These are phyloP conservation scores for Acanthamoeba lugdunensis DNA, from an alignment of 208 protist species.

Conservation along the genomic window DNA sequence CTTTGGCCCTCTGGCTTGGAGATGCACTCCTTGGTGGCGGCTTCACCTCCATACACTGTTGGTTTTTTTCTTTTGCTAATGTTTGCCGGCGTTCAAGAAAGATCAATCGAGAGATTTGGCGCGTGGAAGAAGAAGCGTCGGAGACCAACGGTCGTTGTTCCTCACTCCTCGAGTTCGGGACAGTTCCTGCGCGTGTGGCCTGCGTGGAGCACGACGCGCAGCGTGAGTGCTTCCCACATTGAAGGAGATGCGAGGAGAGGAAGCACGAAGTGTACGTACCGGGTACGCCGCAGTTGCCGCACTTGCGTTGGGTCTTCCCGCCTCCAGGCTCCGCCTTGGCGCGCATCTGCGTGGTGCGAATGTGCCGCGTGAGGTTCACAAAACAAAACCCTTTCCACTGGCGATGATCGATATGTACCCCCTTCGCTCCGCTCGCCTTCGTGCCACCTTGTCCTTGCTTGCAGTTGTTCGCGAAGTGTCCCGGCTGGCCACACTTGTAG, in stretches of 20 bases:
- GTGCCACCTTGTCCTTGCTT: not conserved
- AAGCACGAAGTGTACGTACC: not conserved
- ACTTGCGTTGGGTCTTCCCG: not conserved
- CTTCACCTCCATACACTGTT: no score
- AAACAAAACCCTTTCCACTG: not conserved
- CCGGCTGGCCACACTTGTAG: no score
- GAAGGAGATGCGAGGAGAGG: not conserved
- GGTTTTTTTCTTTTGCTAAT: no score
- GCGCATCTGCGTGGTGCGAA: not conserved
- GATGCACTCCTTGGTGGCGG: no score
- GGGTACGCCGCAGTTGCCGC: not conserved
- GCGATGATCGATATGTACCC: not conserved
- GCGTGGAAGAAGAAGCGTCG: no score
- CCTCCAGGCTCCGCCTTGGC: not conserved
- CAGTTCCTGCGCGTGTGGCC: conserved; percentile 25
- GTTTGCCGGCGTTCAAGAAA: no score
- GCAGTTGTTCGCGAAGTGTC: not conserved
- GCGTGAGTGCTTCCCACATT: not conserved
- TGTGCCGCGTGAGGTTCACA: no score
- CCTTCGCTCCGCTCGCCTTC: not conserved
- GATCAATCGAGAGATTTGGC: no score
- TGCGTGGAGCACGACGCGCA: not conserved
- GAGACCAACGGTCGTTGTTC: no score
- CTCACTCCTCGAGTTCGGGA: not conserved
- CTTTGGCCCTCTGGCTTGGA: no score